Evolutionary conservation across 495 filamentous ascomycete species (phyloP).

Genomic region (Platismatia glauca): DNA sequence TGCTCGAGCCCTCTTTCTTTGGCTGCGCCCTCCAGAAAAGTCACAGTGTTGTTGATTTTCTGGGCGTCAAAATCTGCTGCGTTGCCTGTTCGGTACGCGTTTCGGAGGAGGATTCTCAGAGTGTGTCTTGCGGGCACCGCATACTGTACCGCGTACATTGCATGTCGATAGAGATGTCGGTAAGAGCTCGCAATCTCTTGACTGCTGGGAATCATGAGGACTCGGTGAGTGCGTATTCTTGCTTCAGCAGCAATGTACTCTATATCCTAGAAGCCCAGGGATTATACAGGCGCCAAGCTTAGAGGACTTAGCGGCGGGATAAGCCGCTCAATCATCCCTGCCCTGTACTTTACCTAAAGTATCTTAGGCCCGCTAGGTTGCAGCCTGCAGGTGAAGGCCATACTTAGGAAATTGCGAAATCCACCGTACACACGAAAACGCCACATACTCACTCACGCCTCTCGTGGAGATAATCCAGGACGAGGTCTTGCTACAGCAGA

Average conservation of each 20-base stretch:
- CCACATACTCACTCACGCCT: neutral
- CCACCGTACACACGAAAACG: neutral
- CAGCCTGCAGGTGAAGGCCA: neutral
- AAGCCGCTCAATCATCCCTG: neutral
- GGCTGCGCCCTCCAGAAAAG: conserved; percentile 66
- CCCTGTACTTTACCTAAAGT: neutral
- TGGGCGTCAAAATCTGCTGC: conserved; percentile 46
- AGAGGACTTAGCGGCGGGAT: neutral
- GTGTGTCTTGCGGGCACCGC: conserved; percentile 65
- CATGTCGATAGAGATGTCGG: conserved; percentile 63
- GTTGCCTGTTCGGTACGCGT: conserved; percentile 55
- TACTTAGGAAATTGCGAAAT: neutral
- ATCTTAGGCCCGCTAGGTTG: no score
- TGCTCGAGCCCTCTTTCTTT: conserved; percentile 65
- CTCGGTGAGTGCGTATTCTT: neutral
- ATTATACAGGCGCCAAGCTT: neutral
- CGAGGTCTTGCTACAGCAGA: neutral
- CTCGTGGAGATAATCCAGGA: neutral
- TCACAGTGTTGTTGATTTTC: conserved; percentile 62
- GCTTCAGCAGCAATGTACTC: no score
- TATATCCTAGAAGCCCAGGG: no score
- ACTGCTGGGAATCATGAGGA: conserved; percentile 10
- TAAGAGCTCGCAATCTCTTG: conserved; percentile 58
- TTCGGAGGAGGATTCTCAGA: conserved; percentile 54
- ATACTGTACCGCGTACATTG: conserved; percentile 71